Base-by-base conservation (phyloP, 306 rosid species). In the Abrus precatorius region DNA sequence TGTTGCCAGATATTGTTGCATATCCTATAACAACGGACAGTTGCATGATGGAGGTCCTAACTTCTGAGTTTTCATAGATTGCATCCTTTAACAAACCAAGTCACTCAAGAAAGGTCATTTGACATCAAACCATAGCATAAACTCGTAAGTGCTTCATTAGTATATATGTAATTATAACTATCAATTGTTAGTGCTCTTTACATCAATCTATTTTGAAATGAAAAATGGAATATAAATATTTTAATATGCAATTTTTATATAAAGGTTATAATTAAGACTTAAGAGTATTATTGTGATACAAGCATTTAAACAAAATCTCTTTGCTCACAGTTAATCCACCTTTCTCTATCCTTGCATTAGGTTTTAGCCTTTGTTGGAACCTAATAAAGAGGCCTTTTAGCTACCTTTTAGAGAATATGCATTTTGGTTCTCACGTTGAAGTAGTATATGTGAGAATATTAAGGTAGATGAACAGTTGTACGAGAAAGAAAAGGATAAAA, bases 31-130 rank as follows among this genome's bases (percentile, higher is more conserved):
- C 54, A n/a, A 50, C 72, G 50, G 45, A 45, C 61, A 33, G 1
- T 62, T 54, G 43, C 28, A 40, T 5, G 13, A 50, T 29, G 57
- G 38, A 13, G 80, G 28, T 28, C 14, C 47, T 47, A 7, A 4
- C 41, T 28, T 73, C 32, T 30, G n/a, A 1, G 47, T 60, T 43
- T 7, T 13, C 33, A 28, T 33, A 32, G 69, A 44, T 75, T 48
- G 41, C 14, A 36, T 56, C 80, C 40, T 28, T 34, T 27, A 67
- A 33, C 52, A 56, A 66, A 56, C 34, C 20, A 75, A 57, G 66
- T 48, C 29, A 30, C 6, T 5, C 36, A 3, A 28, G n/a, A 68
- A 50, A 69, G 59, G 9, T 69, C 6, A 5, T 20, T 43, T 43
- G 59, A 38, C 50, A 63, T 61, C 29, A 67, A 67, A 28, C 66